Percentiles rank a stretch among this genome's conserved stretches.
Conservation (phyloP, 805 yeast genomes). For the Komagataella ulmi region DNA sequence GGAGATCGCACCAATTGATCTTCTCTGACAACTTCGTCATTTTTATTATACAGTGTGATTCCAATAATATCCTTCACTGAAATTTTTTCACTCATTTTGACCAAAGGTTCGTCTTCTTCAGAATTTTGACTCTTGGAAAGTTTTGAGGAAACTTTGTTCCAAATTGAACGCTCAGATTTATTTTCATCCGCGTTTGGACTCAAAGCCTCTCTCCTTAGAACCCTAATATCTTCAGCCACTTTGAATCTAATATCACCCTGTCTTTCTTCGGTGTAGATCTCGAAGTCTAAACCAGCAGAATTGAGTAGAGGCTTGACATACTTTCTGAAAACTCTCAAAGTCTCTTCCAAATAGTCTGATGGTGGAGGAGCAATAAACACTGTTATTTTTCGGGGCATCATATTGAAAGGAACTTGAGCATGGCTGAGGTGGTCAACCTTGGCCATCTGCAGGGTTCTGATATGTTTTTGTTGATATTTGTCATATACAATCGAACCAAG, state of each 20-base stretch:
- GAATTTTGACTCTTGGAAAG: constrained; percentile 6
- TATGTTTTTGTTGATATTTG: constrained; percentile 52
- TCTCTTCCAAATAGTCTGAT: constrained; percentile 69
- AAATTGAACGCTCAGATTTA: constrained; percentile 3
- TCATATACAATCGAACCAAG: constrained; percentile 78
- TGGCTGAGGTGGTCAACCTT: constrained; percentile 42
- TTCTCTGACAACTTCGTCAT: constrained; percentile 20
- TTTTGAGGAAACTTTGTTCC: not conserved
- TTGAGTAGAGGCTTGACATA: constrained; percentile 79
- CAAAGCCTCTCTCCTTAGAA: constrained; percentile 36
- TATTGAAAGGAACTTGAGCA: constrained; percentile 26
- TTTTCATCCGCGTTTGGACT: constrained; percentile 8
- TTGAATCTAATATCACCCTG: constrained; percentile 80
- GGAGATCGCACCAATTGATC: constrained; percentile 33
- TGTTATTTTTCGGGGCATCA: constrained; percentile 60
- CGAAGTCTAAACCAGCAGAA: constrained; percentile 76
- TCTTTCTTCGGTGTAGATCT: constrained; percentile 58
- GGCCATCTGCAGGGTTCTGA: constrained; percentile 52
- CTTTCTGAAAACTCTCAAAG: constrained; percentile 59
- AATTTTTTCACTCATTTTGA: constrained; percentile 22
- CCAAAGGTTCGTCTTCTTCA: constrained; percentile 14
- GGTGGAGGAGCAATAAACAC: constrained; percentile 96
- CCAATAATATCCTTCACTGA: constrained; percentile 41
- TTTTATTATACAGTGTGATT: constrained; percentile 25
- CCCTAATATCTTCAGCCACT: constrained; percentile 76